Evolutionary conservation across 2,329 filamentous ascomycete species (phyloP), one percentile per base, ranked within the genome.

Genomic region (Neofusicoccum umdonicola): DNA sequence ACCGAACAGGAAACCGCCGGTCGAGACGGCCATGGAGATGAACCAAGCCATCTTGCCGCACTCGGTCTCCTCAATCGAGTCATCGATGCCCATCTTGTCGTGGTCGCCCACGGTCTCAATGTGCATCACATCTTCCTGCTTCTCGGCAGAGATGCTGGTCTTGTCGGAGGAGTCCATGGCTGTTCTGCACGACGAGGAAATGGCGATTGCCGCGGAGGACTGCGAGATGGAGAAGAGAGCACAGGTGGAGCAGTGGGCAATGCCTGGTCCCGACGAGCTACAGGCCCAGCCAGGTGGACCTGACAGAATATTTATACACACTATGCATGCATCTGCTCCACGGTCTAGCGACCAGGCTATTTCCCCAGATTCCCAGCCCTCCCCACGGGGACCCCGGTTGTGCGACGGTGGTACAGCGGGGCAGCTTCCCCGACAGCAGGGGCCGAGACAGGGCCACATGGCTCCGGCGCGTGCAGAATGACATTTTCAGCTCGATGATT

Each of bases 1-100:
- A 52, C 69, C 69, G 52, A 69, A 70, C 4, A 68, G 63, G 27
- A 68, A 65, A 51, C 68, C 68, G 42, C 67, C 67, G 13, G 67
- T 67, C 11, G 68, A 66, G 13, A 66, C 66, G n/a, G 67, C 65
- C 35, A 65, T 48, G 11, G 67, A 65, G 51, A 63, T 66, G 12
- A 66, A 52, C 67, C 66, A 69, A 4, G 66, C 62, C 56, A 63
- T 66, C 27, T 63, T 65, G 39, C 64, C 65, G 15, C 65, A 64
- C 52, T 68, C 66, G 47, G 67, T 68, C 42, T 68, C 65, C 54
- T 69, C 67, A 17, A 69, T 68, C 13, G 65, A 66, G 45, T 69
- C 67, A 17, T 63, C 60, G n/a, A 63, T 27, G 27, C 3, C 7
- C 4, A 19, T 15, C 27, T 63, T 44, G 39, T 57, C 54, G 54